Conservation (phyloP, 768 basidiomycete genomes). For the Hebeloma cylindrosporum region DNA sequence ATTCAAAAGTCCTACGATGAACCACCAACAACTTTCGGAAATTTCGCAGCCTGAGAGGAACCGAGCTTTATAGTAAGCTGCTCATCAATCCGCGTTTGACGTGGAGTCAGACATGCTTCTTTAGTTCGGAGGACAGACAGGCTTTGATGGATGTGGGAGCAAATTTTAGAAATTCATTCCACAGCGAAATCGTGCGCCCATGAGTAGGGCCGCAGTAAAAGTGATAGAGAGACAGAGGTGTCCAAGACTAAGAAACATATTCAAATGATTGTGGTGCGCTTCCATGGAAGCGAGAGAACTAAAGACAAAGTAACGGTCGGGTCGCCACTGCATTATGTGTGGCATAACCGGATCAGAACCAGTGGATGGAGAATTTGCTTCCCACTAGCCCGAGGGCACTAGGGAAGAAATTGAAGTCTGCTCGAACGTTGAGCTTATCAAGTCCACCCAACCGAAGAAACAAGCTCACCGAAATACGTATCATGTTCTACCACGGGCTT, state of each 20-base stretch:
- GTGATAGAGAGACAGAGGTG: too few species aligned
- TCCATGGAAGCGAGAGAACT: slow-evolving; percentile 14
- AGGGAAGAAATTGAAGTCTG: too few species aligned
- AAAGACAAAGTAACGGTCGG: slow-evolving; percentile 16
- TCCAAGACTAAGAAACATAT: slow-evolving; percentile 10
- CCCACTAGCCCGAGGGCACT: too few species aligned
- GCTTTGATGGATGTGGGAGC: slow-evolving; percentile 12
- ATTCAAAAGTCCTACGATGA: too few species aligned
- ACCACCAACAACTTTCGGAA: slow-evolving; percentile 4
- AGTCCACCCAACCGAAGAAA: background rate
- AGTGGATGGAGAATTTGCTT: slow-evolving; percentile 9
- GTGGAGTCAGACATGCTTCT: slow-evolving; percentile 21
- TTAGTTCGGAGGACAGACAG: slow-evolving; percentile 8
- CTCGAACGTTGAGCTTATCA: background rate
- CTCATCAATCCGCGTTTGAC: slow-evolving; percentile 24
- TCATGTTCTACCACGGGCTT: slow-evolving; percentile 7
- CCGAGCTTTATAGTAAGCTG: slow-evolving; percentile 18
- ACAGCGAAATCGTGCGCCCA: too few species aligned
- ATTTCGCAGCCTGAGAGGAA: slow-evolving; percentile 11
- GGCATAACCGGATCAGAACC: slow-evolving; percentile 19
- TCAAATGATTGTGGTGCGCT: slow-evolving; percentile 20
- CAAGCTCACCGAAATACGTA: background rate
- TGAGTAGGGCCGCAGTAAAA: too few species aligned
- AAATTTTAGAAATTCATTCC: too few species aligned
- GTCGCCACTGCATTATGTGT: slow-evolving; percentile 16